Conservation (phyloP, 2,329 filamentous ascomycete genomes). For the Nemania bipapillata region DNA sequence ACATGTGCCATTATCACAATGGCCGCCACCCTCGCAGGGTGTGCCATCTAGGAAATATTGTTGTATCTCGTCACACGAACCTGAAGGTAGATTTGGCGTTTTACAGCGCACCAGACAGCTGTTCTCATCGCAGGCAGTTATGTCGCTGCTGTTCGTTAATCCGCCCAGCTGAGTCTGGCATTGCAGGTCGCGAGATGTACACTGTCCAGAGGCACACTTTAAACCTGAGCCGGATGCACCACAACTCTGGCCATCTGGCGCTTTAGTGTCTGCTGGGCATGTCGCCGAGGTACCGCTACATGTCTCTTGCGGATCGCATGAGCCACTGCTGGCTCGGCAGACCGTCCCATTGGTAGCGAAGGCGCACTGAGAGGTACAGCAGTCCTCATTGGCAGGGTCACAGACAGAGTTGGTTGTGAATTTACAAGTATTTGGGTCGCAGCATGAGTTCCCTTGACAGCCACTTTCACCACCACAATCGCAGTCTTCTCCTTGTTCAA, state of each 20-base stretch:
- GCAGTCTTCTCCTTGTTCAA: slow-evolving; percentile 92
- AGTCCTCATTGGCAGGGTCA: slow-evolving; percentile 83
- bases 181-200: slow-evolving; percentile 89
- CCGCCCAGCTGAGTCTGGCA: slow-evolving; percentile 86
- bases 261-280: slow-evolving; percentile 78
- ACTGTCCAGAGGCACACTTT: slow-evolving; percentile 89
- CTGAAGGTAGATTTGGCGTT: slow-evolving; percentile 72
- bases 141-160: slow-evolving; percentile 77
- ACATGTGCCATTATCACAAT: slow-evolving; percentile 82
- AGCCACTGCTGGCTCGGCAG: slow-evolving; percentile 81
- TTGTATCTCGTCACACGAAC: slow-evolving; percentile 77
- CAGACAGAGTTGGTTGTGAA: slow-evolving; percentile 81
- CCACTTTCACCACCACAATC: slow-evolving; percentile 84
- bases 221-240: slow-evolving; percentile 71
- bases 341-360: slow-evolving; percentile 75
- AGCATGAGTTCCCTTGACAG: slow-evolving; percentile 83
- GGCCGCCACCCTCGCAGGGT: slow-evolving; percentile 80
- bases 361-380: slow-evolving; percentile 75
- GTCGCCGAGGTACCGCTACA: slow-evolving; percentile 77
- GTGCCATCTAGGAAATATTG: slow-evolving; percentile 97
- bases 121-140: slow-evolving; percentile 77
- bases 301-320: slow-evolving; percentile 85
- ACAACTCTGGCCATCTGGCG: slow-evolving; percentile 77
- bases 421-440: slow-evolving; percentile 85
- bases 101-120: slow-evolving; percentile 82